Evolutionary conservation across 768 basidiomycete genomes (phyloP), one percentile per base, ranked within the genome.

Genomic region (Dictyophora rubrovolvata): DNA sequence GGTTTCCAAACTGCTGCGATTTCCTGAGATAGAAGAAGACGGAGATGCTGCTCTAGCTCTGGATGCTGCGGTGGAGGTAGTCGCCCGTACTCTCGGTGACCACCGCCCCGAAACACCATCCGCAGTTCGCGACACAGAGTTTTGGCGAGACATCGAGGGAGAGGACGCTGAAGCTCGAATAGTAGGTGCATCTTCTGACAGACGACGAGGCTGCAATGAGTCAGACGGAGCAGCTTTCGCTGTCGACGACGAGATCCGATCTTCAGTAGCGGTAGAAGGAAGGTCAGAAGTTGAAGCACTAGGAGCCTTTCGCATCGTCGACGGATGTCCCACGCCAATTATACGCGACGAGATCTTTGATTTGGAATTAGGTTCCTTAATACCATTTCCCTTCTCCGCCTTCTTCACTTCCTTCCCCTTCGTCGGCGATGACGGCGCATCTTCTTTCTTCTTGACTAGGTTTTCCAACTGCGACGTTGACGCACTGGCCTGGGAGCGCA

Each of bases 241-340:
- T 14, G 12, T 42, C 42, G 42, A 42, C 12, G 42, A n/a, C 3
- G 42, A n/a, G 12, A 12, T 42, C 10, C 14, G 42, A 14, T 42
- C 42, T 12, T 42, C 54, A 36, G 47, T 51, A 20, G 50, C 50
- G 8, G 50, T 51, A 4, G 50, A 51, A 4, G 50, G 50, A 14
- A 51, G 50, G 17, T 51, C 18, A 3, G 50, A 51, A 14, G 50
- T 51, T 16, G 50, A 51, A 14, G 50, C 50, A 18, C 21, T 22
- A 11, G 21, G 21, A 34, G 14, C 50, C 28, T 51, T 51, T 51
- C 56, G 56, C 20, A 20, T 48, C 47, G 56, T 57, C 42, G 56
- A 57, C 7, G 56, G 56, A 18, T 57, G 56, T n/a, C 56, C 56
- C 46, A 57, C 12, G 9, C 56, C 56, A 28, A 57, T 57, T 20